Percentiles rank a stretch among this genome's conserved stretches.
phyloP scores from a whole-genome alignment of 192 early-diverging fungal genomes.

The Dissophora globulifera region DNA sequence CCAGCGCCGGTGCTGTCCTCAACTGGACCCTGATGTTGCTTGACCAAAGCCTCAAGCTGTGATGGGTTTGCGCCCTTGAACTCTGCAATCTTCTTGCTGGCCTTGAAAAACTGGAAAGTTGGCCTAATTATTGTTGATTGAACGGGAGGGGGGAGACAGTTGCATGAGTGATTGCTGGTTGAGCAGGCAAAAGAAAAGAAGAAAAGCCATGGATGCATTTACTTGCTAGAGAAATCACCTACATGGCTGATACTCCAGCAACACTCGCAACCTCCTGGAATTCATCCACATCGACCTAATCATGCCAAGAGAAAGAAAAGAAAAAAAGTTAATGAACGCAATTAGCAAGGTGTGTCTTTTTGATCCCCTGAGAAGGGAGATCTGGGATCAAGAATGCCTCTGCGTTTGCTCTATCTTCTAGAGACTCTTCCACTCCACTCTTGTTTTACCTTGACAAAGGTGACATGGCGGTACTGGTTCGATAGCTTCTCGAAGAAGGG shows the following conservation, averaged over 20 bases:
- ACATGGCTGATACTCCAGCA: constrained; percentile 61
- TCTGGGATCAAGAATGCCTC: too few relatives aligned
- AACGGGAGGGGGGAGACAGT: too few relatives aligned
- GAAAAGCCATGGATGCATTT: too few relatives aligned
- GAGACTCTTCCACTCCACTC: not conserved
- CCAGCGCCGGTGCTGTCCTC: constrained; percentile 43
- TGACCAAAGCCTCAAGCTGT: constrained; percentile 75
- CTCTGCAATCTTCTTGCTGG: constrained; percentile 78
- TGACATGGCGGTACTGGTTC: constrained; percentile 57
- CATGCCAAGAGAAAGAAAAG: too few relatives aligned
- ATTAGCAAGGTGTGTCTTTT: too few relatives aligned
- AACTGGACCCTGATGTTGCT: constrained; percentile 66
- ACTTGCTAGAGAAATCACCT: constrained; percentile 20
- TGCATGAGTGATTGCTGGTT: too few relatives aligned
- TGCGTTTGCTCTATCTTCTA: not conserved
- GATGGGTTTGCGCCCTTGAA: constrained; percentile 83
- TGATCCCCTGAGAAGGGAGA: too few relatives aligned
- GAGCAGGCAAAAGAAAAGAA: not conserved
- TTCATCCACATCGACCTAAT: constrained; percentile 59
- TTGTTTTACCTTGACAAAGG: constrained; percentile 60
- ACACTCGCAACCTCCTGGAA: constrained; percentile 53
- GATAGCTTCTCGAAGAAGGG: constrained; percentile 63
- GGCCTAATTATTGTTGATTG: constrained; percentile 71
- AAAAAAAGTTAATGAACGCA: constrained; percentile 2
- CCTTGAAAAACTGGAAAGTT: constrained; percentile 87